Conservation (phyloP, 148 eudicot genomes). For the Rheum nobile region DNA sequence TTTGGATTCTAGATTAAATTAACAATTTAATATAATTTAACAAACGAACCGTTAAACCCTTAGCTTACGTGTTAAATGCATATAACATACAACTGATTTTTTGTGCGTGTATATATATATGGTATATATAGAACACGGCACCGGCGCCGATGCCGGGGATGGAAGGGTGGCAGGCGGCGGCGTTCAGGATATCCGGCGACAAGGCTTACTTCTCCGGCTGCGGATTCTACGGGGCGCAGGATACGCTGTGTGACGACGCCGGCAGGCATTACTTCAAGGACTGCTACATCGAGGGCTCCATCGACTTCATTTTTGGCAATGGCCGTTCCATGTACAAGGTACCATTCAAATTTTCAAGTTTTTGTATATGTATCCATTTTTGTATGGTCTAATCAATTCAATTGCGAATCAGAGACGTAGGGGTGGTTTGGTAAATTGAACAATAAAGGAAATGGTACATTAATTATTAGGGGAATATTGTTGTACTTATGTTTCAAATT, state of each 20-base stretch:
- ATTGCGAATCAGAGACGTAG: background rate
- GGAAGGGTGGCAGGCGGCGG: constrained; percentile 95
- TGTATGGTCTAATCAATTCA: background rate
- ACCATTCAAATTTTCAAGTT: no score
- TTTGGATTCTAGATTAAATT: no score
- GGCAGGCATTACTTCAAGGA: constrained; percentile 96
- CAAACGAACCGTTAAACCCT: no score
- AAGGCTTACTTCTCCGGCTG: constrained; percentile 75
- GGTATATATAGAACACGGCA: constrained; percentile 61
- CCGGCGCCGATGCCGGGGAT: constrained; percentile 91
- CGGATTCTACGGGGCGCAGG: constrained; percentile 94
- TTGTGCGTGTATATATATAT: no score
- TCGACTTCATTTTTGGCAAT: constrained; percentile 95
- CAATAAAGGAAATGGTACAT: no score
- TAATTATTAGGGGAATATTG: background rate
- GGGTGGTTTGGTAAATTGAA: background rate
- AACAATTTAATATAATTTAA: no score
- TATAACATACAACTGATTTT: no score
- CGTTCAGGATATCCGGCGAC: constrained; percentile 88
- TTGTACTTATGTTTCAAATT: background rate
- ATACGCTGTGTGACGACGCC: constrained; percentile 83
- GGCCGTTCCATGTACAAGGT: constrained; percentile 98
- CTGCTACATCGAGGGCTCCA: constrained; percentile 93
- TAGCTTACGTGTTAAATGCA: no score
- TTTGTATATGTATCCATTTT: no score